Evolutionary conservation across 768 basidiomycete species (phyloP).

Genomic region (Leucogyrophana mollusca): DNA sequence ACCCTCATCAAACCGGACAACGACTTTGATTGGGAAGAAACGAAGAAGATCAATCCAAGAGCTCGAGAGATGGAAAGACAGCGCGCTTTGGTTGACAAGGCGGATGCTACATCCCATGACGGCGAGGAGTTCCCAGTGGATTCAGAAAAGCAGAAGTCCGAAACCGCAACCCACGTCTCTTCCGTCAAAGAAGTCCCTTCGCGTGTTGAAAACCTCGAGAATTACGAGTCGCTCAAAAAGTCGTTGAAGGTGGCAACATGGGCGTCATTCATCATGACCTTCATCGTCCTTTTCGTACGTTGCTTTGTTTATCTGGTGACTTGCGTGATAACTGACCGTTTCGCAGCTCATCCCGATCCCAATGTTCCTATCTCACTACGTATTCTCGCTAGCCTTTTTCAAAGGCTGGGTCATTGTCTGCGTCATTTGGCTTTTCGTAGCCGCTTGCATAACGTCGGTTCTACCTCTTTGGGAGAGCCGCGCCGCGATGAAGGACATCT

Average conservation of each 20-base stretch:
- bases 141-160: conserved; percentile 13
- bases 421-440: conserved; percentile 15
- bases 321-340: background rate
- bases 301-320: background rate
- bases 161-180: background rate
- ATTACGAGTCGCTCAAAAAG: conserved; percentile 7
- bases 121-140: conserved; percentile 1
- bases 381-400: conserved; percentile 15
- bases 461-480: conserved; percentile 18
- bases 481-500: conserved; percentile 9
- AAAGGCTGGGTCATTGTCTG: conserved; percentile 16
- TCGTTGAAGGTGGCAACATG: conserved; percentile 14
- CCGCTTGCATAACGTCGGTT: conserved; percentile 14
- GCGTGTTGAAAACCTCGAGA: conserved; percentile 2
- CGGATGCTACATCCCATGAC: conserved; percentile 1
- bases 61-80: conserved; percentile 10
- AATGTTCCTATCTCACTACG: conserved; percentile 16
- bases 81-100: background rate
- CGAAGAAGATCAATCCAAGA: conserved; percentile 13
- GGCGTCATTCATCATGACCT: conserved; percentile 11
- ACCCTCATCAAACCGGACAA: conserved; percentile 18
- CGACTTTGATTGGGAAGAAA: conserved; percentile 16
- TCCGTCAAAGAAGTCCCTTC: conserved; percentile 5
- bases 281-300: conserved; percentile 14
- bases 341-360: conserved; percentile 16